These are phyloP conservation scores for Pseudotsuga menziesii DNA, from an alignment of 75 land plant genomes.

Conservation along the genomic window DNA sequence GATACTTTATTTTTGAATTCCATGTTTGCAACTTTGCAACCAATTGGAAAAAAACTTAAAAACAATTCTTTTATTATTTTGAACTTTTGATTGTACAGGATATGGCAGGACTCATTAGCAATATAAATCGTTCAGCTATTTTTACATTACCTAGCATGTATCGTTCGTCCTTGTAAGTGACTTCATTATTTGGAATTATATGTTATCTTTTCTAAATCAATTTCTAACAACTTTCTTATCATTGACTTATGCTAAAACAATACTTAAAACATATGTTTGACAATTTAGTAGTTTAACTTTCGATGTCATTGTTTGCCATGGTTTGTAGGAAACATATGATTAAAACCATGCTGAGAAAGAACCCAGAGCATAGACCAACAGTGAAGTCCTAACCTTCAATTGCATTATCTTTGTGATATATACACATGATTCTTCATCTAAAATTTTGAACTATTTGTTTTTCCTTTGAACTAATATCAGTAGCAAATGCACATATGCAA, in stretches of 20 bases:
- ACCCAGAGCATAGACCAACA: conserved; percentile 92
- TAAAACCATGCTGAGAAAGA: conserved; percentile 95
- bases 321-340: conserved; percentile 75
- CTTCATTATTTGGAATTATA: not conserved
- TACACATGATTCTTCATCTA: not conserved
- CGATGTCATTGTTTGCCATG: not conserved
- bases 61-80: not conserved
- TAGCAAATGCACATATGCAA: conserved; percentile 21
- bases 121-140: conserved; percentile 92
- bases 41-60: not conserved
- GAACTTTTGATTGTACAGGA: conserved; percentile 50
- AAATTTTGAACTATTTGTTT: not conserved
- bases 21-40: no score
- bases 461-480: not conserved
- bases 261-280: no score
- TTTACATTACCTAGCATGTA: conserved; percentile 89
- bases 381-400: conserved; percentile 31
- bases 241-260: no score
- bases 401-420: not conserved
- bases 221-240: no score
- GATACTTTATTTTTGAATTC: no score
- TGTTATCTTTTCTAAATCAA: no score
- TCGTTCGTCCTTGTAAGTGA: conserved; percentile 83
- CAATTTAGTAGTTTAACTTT: not conserved
- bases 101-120: conserved; percentile 97